Evolutionary conservation across 2,329 filamentous ascomycete genomes (phyloP).

Genomic region (Ophiostoma himal-ulmi): DNA sequence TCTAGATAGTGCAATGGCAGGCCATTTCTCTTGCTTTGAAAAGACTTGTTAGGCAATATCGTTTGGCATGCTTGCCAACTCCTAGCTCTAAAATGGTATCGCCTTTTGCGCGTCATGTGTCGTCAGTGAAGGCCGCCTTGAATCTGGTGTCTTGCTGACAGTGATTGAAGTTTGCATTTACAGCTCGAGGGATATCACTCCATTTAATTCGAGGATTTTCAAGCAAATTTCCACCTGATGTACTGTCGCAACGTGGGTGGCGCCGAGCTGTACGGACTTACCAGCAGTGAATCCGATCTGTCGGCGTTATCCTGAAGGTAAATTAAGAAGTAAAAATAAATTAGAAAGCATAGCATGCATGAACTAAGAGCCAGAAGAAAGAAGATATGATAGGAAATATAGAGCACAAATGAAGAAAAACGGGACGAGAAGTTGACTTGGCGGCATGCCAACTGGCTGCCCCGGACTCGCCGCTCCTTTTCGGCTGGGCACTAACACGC

Average conservation of each 20-base stretch:
- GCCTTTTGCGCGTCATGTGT: not conserved
- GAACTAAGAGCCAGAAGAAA: not conserved
- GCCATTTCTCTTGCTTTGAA: not conserved
- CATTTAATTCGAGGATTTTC: too few relatives aligned
- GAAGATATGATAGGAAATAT: too few relatives aligned
- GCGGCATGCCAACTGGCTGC: not conserved
- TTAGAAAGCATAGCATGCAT: not conserved
- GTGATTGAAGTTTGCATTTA: not conserved
- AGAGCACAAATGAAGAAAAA: not conserved
- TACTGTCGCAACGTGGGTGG: not conserved
- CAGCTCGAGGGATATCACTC: too few relatives aligned
- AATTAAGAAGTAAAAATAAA: not conserved
- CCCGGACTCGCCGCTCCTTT: not conserved
- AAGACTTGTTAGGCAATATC: not conserved
- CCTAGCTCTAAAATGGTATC: not conserved
- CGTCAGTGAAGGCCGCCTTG: not conserved
- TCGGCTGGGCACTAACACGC: slow-evolving; percentile 8
- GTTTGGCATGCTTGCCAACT: not conserved
- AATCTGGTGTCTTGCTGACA: not conserved
- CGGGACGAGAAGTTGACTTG: not conserved
- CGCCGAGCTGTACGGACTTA: not conserved
- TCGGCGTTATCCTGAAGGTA: not conserved
- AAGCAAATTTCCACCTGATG: not conserved
- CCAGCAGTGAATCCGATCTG: not conserved
- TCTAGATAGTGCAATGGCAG: not conserved